phyloP scores from a whole-genome alignment of 116 monocot species.

The Cymodocea nodosa region DNA sequence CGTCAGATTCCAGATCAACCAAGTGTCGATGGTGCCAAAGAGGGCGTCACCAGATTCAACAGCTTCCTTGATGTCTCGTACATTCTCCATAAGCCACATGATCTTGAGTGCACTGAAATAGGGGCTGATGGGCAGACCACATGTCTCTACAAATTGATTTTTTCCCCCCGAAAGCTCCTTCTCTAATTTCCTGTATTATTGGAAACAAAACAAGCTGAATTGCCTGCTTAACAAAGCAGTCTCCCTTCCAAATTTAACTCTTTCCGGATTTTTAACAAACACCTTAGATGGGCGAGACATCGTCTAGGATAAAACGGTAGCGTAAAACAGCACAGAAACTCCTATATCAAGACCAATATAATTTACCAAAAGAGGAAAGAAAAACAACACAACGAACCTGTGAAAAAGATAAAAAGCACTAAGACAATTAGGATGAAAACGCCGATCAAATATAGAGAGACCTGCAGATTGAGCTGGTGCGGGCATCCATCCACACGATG shows the following conservation, averaged over 20 bases:
- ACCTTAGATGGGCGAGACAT: no score
- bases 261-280: no score
- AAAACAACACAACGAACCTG: neutral
- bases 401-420: neutral
- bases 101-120: constrained; percentile 92
- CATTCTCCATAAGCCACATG: constrained; percentile 83
- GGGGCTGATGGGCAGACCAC: constrained; percentile 87
- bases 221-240: no score
- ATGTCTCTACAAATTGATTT: constrained; percentile 64
- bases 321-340: no score
- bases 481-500: constrained; percentile 94
- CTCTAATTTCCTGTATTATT: constrained; percentile 65
- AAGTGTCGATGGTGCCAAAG: constrained; percentile 82
- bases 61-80: constrained; percentile 43
- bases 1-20: constrained; percentile 96
- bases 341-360: no score
- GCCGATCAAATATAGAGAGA: constrained; percentile 10
- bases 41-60: constrained; percentile 57
- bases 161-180: constrained; percentile 59
- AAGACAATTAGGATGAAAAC: neutral
- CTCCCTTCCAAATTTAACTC: no score
- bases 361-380: no score
- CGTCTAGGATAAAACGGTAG: no score
- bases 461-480: constrained; percentile 85
- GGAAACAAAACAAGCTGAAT: neutral